Conservation (phyloP, 1,284 basidiomycete species). For the Prillingera fragicola region DNA sequence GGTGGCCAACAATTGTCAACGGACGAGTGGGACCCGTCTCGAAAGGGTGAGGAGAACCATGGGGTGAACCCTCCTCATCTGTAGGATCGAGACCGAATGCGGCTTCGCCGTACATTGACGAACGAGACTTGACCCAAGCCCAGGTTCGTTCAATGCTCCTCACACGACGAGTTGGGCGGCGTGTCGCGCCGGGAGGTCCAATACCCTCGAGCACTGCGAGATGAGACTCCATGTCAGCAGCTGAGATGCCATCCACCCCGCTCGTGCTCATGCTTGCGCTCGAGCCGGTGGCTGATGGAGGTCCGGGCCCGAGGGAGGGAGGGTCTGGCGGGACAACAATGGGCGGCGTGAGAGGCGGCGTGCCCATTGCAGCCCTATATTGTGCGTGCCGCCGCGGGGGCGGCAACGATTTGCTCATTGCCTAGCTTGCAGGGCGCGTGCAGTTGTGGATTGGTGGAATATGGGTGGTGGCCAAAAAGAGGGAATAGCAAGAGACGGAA, state of each 20-base stretch:
- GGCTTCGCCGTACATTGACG: conserved; percentile 16
- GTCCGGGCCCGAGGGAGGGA: conserved; percentile 12
- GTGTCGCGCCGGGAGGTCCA: conserved; percentile 15
- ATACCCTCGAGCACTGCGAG: conserved; percentile 12
- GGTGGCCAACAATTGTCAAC: conserved; percentile 9
- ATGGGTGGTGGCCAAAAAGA: too few relatives aligned
- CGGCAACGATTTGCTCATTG: too few relatives aligned
- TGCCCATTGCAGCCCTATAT: too few relatives aligned
- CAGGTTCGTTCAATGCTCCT: conserved; percentile 18
- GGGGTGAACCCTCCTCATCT: conserved; percentile 8
- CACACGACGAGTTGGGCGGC: conserved; percentile 15
- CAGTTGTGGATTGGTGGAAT: too few relatives aligned
- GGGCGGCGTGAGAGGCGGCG: too few relatives aligned
- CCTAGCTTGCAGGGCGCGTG: too few relatives aligned
- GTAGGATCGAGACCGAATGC: conserved; percentile 4
- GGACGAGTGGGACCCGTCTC: conserved; percentile 5
- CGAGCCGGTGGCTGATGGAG: conserved; percentile 13
- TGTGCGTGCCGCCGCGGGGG: too few relatives aligned
- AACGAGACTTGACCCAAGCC: conserved; percentile 20
- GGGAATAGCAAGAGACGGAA: too few relatives aligned
- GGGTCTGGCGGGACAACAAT: too few relatives aligned
- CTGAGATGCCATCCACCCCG: conserved; percentile 11
- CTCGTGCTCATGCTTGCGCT: conserved; percentile 8
- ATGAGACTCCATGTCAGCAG: conserved; percentile 17
- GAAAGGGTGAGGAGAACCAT: too few relatives aligned